Conservation (phyloP, 2,329 filamentous ascomycete genomes). For the Lanzia echinophila region DNA sequence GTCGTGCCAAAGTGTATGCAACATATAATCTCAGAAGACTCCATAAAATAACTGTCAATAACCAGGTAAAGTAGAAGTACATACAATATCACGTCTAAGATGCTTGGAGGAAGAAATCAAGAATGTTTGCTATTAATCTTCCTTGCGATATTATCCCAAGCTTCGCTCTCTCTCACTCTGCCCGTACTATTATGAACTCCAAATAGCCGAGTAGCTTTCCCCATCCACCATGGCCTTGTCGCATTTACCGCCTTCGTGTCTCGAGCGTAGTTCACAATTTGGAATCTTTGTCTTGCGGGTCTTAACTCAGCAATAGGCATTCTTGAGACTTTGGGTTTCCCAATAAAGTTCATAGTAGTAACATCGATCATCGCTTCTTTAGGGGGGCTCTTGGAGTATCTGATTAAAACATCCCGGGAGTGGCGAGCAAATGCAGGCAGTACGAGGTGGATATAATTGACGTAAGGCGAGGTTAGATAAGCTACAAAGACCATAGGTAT, state of each 20-base stretch:
- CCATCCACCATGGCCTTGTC: conserved; percentile 26
- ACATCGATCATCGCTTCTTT: conserved; percentile 34
- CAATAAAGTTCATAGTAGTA: conserved; percentile 35
- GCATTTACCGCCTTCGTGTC: conserved; percentile 21
- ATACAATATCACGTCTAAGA: too few species aligned
- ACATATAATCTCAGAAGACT: too few species aligned
- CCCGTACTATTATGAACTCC: conserved; percentile 24
- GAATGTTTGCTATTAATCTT: background rate
- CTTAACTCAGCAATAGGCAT: conserved; percentile 25
- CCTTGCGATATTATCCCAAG: conserved; percentile 26
- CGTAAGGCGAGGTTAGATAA: conserved; percentile 62
- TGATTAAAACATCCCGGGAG: conserved; percentile 49
- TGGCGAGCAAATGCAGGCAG: conserved; percentile 59
- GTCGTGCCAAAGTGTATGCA: too few species aligned
- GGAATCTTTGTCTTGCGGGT: conserved; percentile 23
- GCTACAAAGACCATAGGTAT: conserved; percentile 59
- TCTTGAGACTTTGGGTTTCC: conserved; percentile 30
- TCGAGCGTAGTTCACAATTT: conserved; percentile 28
- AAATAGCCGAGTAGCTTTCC: conserved; percentile 23
- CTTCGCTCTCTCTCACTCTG: conserved; percentile 17
- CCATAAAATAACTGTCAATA: too few species aligned
- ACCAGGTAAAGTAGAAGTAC: too few species aligned
- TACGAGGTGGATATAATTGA: conserved; percentile 63
- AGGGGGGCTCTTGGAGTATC: conserved; percentile 44
- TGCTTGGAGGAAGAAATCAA: too few species aligned